Percentiles rank a stretch among this genome's conserved stretches.
Evolutionary conservation across 2,329 filamentous ascomycete genomes (phyloP).

Genomic region (Beauveria bassiana): DNA sequence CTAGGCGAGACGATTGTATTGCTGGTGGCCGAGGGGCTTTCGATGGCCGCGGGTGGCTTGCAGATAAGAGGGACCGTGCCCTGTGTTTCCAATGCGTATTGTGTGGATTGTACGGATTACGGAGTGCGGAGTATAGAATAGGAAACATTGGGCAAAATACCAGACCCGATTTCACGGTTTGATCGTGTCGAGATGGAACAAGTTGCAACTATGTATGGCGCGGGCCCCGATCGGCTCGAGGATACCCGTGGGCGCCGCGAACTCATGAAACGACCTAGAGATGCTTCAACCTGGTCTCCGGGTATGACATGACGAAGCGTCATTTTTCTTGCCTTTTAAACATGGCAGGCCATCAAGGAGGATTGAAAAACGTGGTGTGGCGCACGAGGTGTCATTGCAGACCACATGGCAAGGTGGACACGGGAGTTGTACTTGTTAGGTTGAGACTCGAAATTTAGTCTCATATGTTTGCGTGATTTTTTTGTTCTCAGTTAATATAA

Average conservation of each 20-base stretch:
- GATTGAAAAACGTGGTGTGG: slow-evolving; percentile 6
- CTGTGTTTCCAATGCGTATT: not conserved
- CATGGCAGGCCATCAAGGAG: not conserved
- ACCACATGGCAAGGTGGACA: slow-evolving; percentile 7
- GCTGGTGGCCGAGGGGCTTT: not conserved
- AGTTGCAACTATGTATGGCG: no score
- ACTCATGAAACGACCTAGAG: not conserved
- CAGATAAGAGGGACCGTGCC: slow-evolving; percentile 1
- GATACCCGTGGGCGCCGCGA: no score
- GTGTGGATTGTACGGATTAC: no score
- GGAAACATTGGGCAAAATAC: not conserved
- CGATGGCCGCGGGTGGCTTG: not conserved
- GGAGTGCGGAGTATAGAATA: no score
- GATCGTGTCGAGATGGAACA: no score
- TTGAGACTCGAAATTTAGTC: not conserved
- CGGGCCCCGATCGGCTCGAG: no score
- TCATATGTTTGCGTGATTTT: not conserved
- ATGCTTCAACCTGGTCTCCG: not conserved
- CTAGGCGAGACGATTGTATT: not conserved
- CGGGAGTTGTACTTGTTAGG: not conserved
- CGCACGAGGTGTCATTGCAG: not conserved
- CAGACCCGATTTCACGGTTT: no score
- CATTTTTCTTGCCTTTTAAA: not conserved
- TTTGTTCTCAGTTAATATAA: no score
- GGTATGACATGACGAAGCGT: not conserved